A percentile compares a stretch with the other conserved stretches of the same genome.
Evolutionary conservation across 176 grass and related monocot genomes (phyloP).

Genomic region (Oryza meyeriana): DNA sequence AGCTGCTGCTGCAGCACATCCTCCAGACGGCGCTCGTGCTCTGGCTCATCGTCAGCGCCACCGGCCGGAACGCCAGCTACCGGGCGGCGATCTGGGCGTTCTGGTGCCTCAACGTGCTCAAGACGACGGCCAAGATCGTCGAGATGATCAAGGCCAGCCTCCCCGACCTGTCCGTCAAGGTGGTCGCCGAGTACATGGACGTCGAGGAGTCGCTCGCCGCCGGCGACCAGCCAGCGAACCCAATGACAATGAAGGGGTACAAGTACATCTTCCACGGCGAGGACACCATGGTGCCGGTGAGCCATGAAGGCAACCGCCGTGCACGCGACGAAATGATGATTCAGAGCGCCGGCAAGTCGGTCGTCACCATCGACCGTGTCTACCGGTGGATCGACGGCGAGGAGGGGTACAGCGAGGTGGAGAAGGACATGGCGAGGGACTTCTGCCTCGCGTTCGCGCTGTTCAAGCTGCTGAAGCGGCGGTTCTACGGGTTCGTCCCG

Average conservation of each 20-base stretch:
- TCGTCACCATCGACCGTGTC: constrained; percentile 42
- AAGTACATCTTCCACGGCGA: constrained; percentile 60
- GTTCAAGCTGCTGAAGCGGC: constrained; percentile 54
- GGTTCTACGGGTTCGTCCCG: constrained; percentile 42
- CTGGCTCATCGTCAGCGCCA: constrained; percentile 36
- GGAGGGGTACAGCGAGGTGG: constrained; percentile 26
- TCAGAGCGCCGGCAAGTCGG: background rate
- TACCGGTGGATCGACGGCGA: constrained; percentile 41
- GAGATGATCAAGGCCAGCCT: constrained; percentile 43
- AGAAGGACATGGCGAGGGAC: constrained; percentile 50
- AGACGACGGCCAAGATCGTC: constrained; percentile 42
- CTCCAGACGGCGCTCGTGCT: constrained; percentile 46
- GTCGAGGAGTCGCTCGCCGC: constrained; percentile 15
- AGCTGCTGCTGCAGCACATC: constrained; percentile 54
- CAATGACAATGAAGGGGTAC: constrained; percentile 37
- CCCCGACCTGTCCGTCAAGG: constrained; percentile 43
- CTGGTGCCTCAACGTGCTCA: constrained; percentile 52
- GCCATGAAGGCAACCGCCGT: background rate
- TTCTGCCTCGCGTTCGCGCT: constrained; percentile 57
- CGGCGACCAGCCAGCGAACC: background rate
- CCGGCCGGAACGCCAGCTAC: constrained; percentile 47
- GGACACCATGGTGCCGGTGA: constrained; percentile 21
- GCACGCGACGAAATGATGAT: background rate
- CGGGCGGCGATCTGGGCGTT: constrained; percentile 35
- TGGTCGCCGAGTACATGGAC: constrained; percentile 61